Conservation (phyloP, 257 asterid genomes). For the Solanum lycopersicoides region DNA sequence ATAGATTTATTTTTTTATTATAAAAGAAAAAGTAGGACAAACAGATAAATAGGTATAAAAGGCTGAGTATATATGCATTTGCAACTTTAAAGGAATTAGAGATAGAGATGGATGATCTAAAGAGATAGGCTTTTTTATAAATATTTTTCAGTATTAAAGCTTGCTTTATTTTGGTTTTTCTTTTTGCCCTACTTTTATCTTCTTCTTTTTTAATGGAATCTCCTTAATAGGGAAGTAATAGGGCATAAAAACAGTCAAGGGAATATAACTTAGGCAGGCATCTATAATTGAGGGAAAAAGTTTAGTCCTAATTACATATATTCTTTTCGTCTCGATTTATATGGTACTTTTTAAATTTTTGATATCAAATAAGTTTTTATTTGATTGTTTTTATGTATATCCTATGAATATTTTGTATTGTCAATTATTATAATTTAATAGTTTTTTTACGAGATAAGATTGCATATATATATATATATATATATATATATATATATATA, state of each 20-base stretch:
- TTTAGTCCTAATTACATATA: neutral
- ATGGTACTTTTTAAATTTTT: neutral
- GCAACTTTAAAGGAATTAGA: conserved; percentile 9
- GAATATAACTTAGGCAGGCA: conserved; percentile 22
- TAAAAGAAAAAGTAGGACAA: neutral
- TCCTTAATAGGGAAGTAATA: neutral
- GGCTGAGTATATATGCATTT: neutral
- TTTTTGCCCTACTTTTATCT: conserved; percentile 11
- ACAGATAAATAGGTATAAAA: neutral
- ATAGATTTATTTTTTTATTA: too few relatives aligned
- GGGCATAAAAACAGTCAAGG: conserved; percentile 39
- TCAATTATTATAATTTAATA: neutral
- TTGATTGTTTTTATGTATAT: neutral
- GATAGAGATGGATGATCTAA: neutral
- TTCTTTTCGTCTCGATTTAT: neutral
- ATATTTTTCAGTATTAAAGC: conserved; percentile 25
- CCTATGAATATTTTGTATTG: neutral
- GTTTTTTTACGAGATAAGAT: neutral
- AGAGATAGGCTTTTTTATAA: conserved; percentile 10
- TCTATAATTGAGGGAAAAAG: conserved; percentile 13
- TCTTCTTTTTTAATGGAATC: neutral
- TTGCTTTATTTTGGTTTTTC: conserved; percentile 32
- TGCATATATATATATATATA: too few relatives aligned
- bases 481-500: too few relatives aligned
- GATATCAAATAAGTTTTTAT: neutral